Percentiles rank a stretch among this genome's conserved stretches.
phyloP scores from a whole-genome alignment of 164 flowering plant genomes.

The Piper betle region DNA sequence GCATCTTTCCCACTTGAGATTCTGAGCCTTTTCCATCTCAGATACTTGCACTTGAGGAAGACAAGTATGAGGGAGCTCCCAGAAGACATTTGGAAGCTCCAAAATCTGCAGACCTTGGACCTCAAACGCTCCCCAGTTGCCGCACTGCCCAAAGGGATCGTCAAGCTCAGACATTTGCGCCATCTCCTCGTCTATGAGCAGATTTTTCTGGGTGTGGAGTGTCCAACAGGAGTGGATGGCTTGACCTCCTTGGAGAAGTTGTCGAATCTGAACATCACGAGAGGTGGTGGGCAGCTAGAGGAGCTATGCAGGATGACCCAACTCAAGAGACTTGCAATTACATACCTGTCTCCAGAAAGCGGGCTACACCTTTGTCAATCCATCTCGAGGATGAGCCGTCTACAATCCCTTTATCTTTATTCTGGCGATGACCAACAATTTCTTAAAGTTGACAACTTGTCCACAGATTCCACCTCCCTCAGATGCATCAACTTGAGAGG shows the following conservation, averaged over 20 bases:
- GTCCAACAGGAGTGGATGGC: not conserved
- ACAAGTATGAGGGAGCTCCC: conserved; percentile 29
- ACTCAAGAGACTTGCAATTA: not conserved
- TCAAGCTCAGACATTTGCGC: not conserved
- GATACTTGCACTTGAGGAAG: conserved; percentile 23
- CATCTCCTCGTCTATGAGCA: not conserved
- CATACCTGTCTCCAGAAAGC: not conserved
- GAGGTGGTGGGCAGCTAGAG: not conserved
- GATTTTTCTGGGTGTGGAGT: not conserved
- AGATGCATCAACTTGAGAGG: not conserved
- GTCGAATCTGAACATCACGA: not conserved
- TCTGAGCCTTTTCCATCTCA: conserved; percentile 16
- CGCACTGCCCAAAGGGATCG: not conserved
- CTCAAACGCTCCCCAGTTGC: not conserved
- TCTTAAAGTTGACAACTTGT: not conserved
- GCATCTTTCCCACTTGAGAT: conserved; percentile 16
- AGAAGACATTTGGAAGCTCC: not conserved
- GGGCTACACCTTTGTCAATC: not conserved
- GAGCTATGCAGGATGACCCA: not conserved
- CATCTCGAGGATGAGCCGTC: not conserved
- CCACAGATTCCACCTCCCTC: not conserved
- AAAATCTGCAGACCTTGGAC: not conserved
- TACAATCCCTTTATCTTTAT: not conserved
- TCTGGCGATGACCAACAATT: not conserved
- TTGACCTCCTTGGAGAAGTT: not conserved